Conservation (phyloP, 2,329 filamentous ascomycete species). For the Xylariaceae sp. region DNA sequence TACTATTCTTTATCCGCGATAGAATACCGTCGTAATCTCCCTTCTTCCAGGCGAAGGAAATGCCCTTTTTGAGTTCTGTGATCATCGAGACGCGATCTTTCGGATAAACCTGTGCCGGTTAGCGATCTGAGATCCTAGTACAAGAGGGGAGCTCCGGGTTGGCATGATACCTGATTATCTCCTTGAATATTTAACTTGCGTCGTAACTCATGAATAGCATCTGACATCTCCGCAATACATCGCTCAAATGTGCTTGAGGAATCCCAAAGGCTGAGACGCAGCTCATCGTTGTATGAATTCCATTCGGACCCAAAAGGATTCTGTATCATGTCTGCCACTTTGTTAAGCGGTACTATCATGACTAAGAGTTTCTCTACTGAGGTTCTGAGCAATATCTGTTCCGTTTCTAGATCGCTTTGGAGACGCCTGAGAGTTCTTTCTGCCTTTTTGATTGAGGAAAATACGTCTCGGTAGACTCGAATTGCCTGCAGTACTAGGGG, state of each 20-base stretch:
- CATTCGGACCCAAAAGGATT: constrained; percentile 5
- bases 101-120: not conserved
- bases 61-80: not conserved
- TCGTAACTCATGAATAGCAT: not conserved
- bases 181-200: constrained; percentile 1
- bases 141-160: no score
- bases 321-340: constrained; percentile 2
- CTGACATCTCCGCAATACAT: not conserved
- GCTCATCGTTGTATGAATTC: constrained; percentile 2
- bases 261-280: constrained; percentile 4
- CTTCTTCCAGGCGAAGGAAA: not conserved
- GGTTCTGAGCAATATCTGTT: not conserved
- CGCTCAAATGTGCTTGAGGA: constrained; percentile 1
- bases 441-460: not conserved
- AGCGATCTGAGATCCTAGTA: no score
- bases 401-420: constrained; percentile 2
- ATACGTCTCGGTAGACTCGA: not conserved
- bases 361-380: constrained; percentile 1
- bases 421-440: not conserved
- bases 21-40: constrained; percentile 3
- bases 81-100: constrained; percentile 1
- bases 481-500: constrained; percentile 4
- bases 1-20: not conserved
- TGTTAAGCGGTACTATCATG: not conserved
- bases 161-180: constrained; percentile 1